Evolutionary conservation across 2,329 filamentous ascomycete species (phyloP).

Genomic region (Penicillium sclerotiorum): DNA sequence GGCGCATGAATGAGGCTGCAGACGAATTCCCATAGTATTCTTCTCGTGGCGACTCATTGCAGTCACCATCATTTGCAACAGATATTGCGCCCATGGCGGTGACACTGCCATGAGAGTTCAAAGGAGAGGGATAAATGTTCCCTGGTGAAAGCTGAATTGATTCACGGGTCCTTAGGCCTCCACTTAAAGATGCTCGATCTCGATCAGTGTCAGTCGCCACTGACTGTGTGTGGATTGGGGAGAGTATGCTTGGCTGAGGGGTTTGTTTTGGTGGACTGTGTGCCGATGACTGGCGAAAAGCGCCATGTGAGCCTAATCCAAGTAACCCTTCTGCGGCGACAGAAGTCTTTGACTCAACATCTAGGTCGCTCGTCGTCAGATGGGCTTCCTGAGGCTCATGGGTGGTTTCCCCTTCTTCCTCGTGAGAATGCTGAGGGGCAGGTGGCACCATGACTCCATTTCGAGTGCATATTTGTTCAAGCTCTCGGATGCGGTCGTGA

Average conservation of each 20-base stretch:
- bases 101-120: conserved; percentile 28
- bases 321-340: conserved; percentile 23
- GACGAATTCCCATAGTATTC: conserved; percentile 47
- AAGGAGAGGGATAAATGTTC: conserved; percentile 15
- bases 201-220: neutral
- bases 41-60: conserved; percentile 22
- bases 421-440: neutral
- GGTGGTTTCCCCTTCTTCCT: conserved; percentile 1
- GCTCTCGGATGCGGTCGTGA: conserved; percentile 30
- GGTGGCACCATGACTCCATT: conserved; percentile 24
- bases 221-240: conserved; percentile 1
- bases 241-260: conserved; percentile 1
- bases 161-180: neutral
- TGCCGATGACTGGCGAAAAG: conserved; percentile 1
- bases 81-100: conserved; percentile 46
- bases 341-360: conserved; percentile 21
- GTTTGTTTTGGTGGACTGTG: conserved; percentile 1
- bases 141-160: neutral
- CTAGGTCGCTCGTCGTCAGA: conserved; percentile 1
- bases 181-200: neutral
- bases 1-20: conserved; percentile 44
- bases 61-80: conserved; percentile 29
- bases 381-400: neutral
- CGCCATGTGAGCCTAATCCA: conserved; percentile 14
- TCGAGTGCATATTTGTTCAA: conserved; percentile 28